Conservation (phyloP, 305 asterid species). For the Solanum hybrid region DNA sequence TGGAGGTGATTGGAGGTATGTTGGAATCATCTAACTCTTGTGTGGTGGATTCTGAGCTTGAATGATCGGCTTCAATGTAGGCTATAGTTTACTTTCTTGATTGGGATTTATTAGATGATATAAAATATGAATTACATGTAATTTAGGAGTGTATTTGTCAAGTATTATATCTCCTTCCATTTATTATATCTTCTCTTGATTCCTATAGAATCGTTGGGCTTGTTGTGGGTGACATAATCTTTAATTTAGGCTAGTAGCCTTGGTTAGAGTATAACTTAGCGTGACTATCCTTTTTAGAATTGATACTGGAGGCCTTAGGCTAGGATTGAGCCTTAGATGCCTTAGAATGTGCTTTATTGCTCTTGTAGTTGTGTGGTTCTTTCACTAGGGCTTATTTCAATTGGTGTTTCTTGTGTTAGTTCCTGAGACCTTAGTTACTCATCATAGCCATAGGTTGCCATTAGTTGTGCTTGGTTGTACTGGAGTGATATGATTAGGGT, state of each 20-base stretch:
- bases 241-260: background rate
- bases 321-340: background rate
- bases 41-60: background rate
- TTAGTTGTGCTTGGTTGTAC: background rate
- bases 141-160: background rate
- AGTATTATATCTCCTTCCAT: background rate
- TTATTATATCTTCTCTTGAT: background rate
- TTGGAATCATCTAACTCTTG: background rate
- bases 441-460: background rate
- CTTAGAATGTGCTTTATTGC: background rate
- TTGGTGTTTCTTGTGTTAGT: background rate
- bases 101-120: background rate
- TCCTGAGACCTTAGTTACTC: background rate
- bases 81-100: background rate
- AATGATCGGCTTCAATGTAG: background rate
- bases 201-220: background rate
- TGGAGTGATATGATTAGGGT: background rate
- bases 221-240: background rate
- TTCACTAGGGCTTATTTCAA: background rate
- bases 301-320: background rate
- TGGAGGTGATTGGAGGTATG: background rate
- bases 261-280: background rate
- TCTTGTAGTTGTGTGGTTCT: background rate
- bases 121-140: background rate
- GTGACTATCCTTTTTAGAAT: background rate